Conservation (phyloP, 169 alveolate genomes). For the Cryptosporidium viatorum region DNA sequence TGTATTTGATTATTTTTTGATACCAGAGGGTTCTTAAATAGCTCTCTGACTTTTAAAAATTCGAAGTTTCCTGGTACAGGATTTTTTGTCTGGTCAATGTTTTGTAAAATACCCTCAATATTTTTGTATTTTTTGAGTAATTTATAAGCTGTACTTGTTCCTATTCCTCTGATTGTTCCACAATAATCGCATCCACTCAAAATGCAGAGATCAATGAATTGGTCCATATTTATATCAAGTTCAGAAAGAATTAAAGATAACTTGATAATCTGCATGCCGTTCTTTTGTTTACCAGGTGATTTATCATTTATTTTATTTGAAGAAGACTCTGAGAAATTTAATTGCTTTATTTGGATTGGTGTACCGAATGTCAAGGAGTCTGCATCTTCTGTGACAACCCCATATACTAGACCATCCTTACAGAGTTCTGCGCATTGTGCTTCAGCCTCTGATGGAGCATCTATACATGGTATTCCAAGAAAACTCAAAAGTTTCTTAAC, state of each 20-base stretch:
- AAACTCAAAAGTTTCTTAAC: conserved; percentile 89
- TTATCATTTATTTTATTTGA: conserved; percentile 64
- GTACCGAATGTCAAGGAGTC: conserved; percentile 96
- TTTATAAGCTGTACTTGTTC: conserved; percentile 95
- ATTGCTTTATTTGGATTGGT: conserved; percentile 77
- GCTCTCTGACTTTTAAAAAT: conserved; percentile 83
- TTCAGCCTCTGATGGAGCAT: conserved; percentile 97
- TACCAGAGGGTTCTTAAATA: conserved; percentile 83
- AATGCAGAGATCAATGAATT: conserved; percentile 97
- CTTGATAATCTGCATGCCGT: conserved; percentile 80
- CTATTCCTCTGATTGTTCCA: conserved; percentile 93
- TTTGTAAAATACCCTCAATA: conserved; percentile 89
- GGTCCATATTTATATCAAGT: conserved; percentile 88
- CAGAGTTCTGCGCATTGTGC: conserved; percentile 96
- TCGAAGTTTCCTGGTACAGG: conserved; percentile 78
- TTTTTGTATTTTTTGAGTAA: conserved; percentile 88
- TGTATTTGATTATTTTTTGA: conserved; percentile 75
- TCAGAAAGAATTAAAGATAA: conserved; percentile 83
- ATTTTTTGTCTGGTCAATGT: conserved; percentile 80
- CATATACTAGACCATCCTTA: conserved; percentile 90
- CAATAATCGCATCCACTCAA: conserved; percentile 98
- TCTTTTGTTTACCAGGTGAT: conserved; percentile 74
- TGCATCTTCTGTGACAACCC: conserved; percentile 97
- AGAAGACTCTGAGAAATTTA: conserved; percentile 70
- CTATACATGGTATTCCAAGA: conserved; percentile 95